A percentile compares a stretch with the other conserved stretches of the same genome.
Conservation (phyloP, 2,329 filamentous ascomycete genomes). For the Cryoendolithus antarcticus region DNA sequence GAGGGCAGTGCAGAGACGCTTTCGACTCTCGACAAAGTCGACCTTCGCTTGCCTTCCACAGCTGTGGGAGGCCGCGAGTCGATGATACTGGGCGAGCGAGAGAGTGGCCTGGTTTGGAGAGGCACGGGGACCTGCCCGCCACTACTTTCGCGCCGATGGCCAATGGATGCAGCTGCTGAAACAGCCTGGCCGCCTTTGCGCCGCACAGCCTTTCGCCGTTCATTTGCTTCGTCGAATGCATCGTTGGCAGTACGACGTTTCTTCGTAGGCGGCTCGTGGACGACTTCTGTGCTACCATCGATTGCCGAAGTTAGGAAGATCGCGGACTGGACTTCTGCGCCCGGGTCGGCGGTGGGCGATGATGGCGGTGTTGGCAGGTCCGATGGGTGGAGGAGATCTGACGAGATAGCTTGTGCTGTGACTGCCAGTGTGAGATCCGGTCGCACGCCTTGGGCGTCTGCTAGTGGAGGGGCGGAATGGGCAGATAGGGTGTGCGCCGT, state of each 20-base stretch:
- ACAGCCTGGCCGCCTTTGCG: conserved; percentile 32
- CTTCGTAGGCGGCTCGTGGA: conserved; percentile 16
- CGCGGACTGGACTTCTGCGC: conserved; percentile 7
- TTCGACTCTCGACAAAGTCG: conserved; percentile 15
- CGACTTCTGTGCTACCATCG: conserved; percentile 6
- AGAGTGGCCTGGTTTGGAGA: conserved; percentile 15
- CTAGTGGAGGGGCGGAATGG: no score
- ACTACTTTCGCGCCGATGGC: conserved; percentile 20
- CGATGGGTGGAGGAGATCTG: conserved; percentile 23
- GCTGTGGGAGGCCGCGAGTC: conserved; percentile 11
- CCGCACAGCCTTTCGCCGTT: conserved; percentile 30
- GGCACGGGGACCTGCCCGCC: conserved; percentile 10
- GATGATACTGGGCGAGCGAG: conserved; percentile 19
- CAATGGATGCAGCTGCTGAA: conserved; percentile 28
- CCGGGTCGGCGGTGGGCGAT: conserved; percentile 12
- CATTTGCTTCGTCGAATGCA: conserved; percentile 36
- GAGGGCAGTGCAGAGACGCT: conserved; percentile 8
- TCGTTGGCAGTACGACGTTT: conserved; percentile 32
- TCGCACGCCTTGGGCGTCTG: no score
- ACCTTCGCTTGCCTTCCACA: conserved; percentile 11
- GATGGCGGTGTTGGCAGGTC: conserved; percentile 11
- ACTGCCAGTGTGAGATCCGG: conserved; percentile 10
- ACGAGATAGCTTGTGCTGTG: conserved; percentile 34
- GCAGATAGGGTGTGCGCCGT: no score
- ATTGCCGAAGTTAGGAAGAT: conserved; percentile 12